Base-by-base conservation (phyloP, 176 grass and related monocot species). In the Neostapfia colusana region DNA sequence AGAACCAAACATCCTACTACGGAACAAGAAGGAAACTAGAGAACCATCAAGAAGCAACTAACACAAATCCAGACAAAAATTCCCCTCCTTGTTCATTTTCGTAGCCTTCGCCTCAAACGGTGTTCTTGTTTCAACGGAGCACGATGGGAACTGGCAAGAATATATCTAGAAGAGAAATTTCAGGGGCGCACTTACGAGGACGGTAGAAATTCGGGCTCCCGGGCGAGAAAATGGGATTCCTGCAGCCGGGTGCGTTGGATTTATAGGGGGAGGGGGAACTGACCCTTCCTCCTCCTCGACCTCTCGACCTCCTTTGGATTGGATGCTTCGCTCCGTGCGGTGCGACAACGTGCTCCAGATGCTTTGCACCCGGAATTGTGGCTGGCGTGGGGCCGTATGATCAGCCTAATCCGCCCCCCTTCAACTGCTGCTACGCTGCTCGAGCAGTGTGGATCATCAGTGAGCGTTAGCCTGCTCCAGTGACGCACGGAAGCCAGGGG, bases 261-360 rank as follows among this genome's bases (percentile, higher is more conserved):
- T 79, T 79, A 85, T 85, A 79, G 73, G 54, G 41, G 57, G 71
- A 74, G 62, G 50, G 44, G 75, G 63, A 42, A 40, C n/a, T 44
- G n/a, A 45, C 48, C 36, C 38, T 79, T 84, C 57, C 26, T 72
- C 26, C 74, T 71, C 67, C 74, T 84, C 78, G 74, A 78, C 82
- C 74, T 44, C 24, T 24, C 13, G 18, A 24, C 43, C 65, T 17
- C 16, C 73, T 13, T 28, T 51, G 6, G n/a, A n/a, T n/a, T n/a
- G n/a, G 57, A 37, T 63, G 1, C 43, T 34, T 55, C 24, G 12
- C 40, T 31, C 31, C 46, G 40, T 37, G 77, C 36, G 69, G 44
- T 53, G 57, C 69, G 9, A 35, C 44, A 23, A 49, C 24, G 45
- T 48, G 23, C 25, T 26, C 16, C 58, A 13, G 14, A n/a, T 46